Evolutionary conservation across 2,329 filamentous ascomycete genomes (phyloP), one percentile per base, ranked within the genome.

Genomic region (Paecilomyces sp.): DNA sequence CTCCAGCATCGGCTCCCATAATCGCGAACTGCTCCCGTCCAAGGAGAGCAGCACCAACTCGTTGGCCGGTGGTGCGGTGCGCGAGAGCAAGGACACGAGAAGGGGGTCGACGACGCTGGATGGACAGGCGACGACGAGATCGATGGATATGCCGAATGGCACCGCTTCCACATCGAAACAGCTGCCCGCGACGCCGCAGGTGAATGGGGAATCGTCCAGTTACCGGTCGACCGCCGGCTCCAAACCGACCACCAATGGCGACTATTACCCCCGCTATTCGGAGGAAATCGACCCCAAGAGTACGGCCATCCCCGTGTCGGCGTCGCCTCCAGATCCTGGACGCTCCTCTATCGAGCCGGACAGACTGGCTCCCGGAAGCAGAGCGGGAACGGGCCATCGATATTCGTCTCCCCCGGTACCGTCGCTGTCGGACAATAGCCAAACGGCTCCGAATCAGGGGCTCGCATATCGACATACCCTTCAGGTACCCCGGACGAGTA

Each of bases 401-500:
- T 73, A 76, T 60, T 76, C 75, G 8, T 77, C 76, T 12, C 75
- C 75, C 5, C 71, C 71, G 3, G 86, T 87, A 1, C 86, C 88
- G 9, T 81, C 87, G 3, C 64, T 71, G 56, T 69, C 84, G 67
- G 84, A 85, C 66, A 76, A 77, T 58, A 70, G 75, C 28, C 71
- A 81, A 12, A 76, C 81, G 1, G 79, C 84, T 8, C 80, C 81
- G 13, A 78, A 80, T 33, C 75, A 83, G 22, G 83, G 84, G 58
- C 78, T 93, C 55, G 88, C 89, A 73, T 91, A 96, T 62, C 86
- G 92, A 64, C 89, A 96, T 75, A 96, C 91, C 0, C 81, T 97
- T 28, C 91, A 96, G 74, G 91, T 96, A 0, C 92, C 92, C 7
- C 90, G 88, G 74, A 74, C 81, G 15, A 78, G 82, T 22, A 81